Evolutionary conservation across 2,329 filamentous ascomycete species (phyloP).

Genomic region (Colletotrichum sp.): DNA sequence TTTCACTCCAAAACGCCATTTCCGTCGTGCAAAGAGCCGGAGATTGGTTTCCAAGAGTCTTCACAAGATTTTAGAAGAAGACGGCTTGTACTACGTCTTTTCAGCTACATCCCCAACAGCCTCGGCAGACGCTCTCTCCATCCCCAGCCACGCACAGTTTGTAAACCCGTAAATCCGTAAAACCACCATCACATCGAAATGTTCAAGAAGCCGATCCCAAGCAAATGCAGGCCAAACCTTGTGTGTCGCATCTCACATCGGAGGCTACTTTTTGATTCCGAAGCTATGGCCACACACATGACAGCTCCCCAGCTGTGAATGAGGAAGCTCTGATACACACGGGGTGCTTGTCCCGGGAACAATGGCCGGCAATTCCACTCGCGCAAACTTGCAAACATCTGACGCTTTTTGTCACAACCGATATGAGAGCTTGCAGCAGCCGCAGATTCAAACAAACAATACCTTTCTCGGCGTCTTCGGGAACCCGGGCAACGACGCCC

Average conservation of each 20-base stretch:
- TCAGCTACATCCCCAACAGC: not conserved
- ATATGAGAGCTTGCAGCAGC: not conserved
- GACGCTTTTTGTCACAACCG: not conserved
- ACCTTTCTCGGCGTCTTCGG: not conserved
- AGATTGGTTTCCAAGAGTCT: too few species aligned
- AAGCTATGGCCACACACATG: slow-evolving; percentile 1
- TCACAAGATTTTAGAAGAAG: accelerated
- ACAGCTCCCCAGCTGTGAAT: not conserved
- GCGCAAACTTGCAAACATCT: not conserved
- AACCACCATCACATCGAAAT: not conserved
- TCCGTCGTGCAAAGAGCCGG: too few species aligned
- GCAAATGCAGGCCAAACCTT: not conserved
- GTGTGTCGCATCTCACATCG: not conserved
- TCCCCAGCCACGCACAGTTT: not conserved
- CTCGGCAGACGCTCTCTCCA: not conserved
- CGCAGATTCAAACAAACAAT: not conserved
- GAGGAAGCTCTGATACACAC: not conserved
- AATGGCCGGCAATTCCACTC: not conserved
- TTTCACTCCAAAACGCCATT: too few species aligned
- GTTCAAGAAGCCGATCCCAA: not conserved
- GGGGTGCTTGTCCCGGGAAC: not conserved
- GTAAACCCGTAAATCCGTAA: not conserved
- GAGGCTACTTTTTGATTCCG: slow-evolving; percentile 1
- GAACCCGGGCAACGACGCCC: not conserved
- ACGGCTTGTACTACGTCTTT: accelerated